These are phyloP conservation scores for barley (Hordeum vulgare) DNA, from an alignment of 176 grass and related monocot genomes.

Conservation along the genomic window DNA sequence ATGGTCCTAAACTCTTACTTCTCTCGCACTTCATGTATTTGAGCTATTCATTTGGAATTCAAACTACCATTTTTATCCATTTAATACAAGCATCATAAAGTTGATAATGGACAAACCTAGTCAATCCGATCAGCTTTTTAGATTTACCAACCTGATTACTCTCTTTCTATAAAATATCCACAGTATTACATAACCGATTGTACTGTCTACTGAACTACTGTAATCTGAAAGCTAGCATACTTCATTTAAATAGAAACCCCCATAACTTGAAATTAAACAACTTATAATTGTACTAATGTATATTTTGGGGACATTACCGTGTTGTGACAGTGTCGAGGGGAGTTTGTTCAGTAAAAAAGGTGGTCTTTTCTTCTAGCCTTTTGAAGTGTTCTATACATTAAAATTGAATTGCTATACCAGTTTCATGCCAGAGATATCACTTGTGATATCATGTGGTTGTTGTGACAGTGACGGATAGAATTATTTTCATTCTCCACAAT, in stretches of 20 bases:
- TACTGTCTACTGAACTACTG: too few relatives aligned
- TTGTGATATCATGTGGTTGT: neutral
- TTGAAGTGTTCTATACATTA: neutral
- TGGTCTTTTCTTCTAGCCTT: neutral
- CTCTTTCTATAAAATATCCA: neutral
- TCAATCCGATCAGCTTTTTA: neutral
- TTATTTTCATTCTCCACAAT: neutral
- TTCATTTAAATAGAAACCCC: neutral
- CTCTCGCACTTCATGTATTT: neutral
- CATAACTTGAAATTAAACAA: neutral
- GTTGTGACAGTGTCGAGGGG: neutral
- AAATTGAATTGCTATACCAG: neutral
- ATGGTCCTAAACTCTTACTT: neutral
- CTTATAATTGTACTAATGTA: neutral
- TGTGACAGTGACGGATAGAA: neutral
- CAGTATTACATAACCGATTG: too few relatives aligned
- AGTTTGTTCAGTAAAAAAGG: neutral
- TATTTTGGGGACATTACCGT: neutral
- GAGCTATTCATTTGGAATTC: neutral
- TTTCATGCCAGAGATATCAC: neutral
- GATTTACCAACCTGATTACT: neutral
- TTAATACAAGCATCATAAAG: neutral
- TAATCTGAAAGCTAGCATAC: neutral
- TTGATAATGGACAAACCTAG: neutral
- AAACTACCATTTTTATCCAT: neutral